Evolutionary conservation across 2,329 filamentous ascomycete species (phyloP).

Genomic region (Venturia oleaginea): DNA sequence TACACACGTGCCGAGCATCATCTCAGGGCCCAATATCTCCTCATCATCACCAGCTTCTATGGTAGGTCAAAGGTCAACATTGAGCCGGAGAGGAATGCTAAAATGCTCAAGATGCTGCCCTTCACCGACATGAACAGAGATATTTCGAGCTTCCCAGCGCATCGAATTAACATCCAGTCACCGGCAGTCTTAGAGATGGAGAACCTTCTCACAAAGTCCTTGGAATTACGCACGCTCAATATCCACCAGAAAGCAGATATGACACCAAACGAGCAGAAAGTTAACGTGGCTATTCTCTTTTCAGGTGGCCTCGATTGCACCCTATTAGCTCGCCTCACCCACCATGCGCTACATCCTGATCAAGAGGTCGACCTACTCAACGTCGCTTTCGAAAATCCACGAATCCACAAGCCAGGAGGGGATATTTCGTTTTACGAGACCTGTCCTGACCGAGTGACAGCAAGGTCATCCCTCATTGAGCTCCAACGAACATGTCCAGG

Average conservation of each 20-base stretch:
- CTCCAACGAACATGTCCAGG: constrained; percentile 58
- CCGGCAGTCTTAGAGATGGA: background rate
- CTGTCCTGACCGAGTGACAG: constrained; percentile 86
- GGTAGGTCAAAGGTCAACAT: background rate
- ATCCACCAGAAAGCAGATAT: constrained; percentile 24
- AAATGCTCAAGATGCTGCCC: background rate
- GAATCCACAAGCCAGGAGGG: constrained; percentile 37
- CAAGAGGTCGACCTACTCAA: constrained; percentile 75
- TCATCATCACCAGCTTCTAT: background rate
- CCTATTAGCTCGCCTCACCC: constrained; percentile 68
- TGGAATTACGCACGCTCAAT: constrained; percentile 37
- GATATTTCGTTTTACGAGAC: constrained; percentile 55
- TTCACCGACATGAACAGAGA: background rate
- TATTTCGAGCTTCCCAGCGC: background rate
- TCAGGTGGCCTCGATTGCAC: constrained; percentile 94
- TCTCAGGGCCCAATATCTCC: background rate
- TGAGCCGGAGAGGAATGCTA: background rate
- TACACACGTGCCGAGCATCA: background rate
- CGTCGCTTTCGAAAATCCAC: constrained; percentile 93
- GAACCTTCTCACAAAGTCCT: constrained; percentile 16
- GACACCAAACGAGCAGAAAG: background rate
- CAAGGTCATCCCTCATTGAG: constrained; percentile 70
- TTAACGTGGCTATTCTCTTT: constrained; percentile 66
- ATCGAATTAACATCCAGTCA: background rate
- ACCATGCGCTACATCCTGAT: constrained; percentile 67